phyloP scores from a whole-genome alignment of 2,329 filamentous ascomycete species.

The Aspergillus nomiae region DNA sequence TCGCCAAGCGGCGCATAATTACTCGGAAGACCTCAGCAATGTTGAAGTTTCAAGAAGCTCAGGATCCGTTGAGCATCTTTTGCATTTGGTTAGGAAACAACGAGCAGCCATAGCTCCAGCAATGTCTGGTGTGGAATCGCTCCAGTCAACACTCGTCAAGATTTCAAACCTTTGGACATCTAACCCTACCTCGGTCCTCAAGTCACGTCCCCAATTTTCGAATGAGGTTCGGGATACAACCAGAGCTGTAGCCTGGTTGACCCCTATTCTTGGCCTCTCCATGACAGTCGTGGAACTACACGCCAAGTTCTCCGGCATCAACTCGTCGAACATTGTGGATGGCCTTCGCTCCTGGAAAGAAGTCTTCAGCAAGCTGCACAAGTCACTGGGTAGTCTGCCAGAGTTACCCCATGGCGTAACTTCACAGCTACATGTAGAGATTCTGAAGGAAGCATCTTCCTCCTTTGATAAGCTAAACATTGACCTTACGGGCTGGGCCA shows the following conservation, averaged over 20 bases:
- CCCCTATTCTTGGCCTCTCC: conserved; percentile 66
- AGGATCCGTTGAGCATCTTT: conserved; percentile 82
- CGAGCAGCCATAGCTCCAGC: conserved; percentile 38
- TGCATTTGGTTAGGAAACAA: conserved; percentile 55
- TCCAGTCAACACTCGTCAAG: conserved; percentile 33
- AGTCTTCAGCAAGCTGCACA: conserved; percentile 49
- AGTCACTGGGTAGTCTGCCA: conserved; percentile 47
- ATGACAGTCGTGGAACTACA: conserved; percentile 67
- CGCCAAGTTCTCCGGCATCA: conserved; percentile 60
- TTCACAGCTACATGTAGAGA: conserved; percentile 31
- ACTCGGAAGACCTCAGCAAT: conserved; percentile 81
- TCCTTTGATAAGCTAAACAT: conserved; percentile 33
- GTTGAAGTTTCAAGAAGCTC: conserved; percentile 78
- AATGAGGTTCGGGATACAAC: conserved; percentile 27
- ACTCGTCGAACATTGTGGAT: conserved; percentile 50
- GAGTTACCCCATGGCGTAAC: conserved; percentile 56
- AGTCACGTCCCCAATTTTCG: conserved; percentile 15
- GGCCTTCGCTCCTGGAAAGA: conserved; percentile 55
- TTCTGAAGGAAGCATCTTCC: conserved; percentile 29
- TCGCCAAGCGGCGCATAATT: conserved; percentile 67
- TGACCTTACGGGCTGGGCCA: conserved; percentile 49
- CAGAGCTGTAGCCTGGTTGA: conserved; percentile 60
- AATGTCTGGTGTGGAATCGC: conserved; percentile 29
- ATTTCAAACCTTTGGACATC: conserved; percentile 38
- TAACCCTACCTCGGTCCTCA: conserved; percentile 27